phyloP scores from a whole-genome alignment of 805 yeast species.

The Monosporozyma aerobia region DNA sequence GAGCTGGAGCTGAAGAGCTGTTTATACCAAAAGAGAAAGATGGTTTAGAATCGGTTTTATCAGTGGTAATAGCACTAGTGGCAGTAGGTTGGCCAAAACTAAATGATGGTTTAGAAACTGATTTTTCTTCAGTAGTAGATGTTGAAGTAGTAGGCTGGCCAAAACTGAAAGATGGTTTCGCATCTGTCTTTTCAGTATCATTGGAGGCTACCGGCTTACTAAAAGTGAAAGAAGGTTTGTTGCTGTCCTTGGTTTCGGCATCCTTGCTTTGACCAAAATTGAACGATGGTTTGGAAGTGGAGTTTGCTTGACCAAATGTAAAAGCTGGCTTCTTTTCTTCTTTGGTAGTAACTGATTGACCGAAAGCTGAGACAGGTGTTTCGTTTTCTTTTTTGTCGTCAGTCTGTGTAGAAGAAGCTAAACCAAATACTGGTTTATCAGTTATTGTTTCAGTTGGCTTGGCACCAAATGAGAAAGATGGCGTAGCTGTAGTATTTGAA shows the following conservation, averaged over 20 bases:
- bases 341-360: neutral
- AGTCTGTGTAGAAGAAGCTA: neutral
- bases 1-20: slow-evolving; percentile 10
- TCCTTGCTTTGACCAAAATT: slow-evolving; percentile 12
- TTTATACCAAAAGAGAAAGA: slow-evolving; percentile 24
- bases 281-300: slow-evolving; percentile 14
- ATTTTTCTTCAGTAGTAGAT: neutral
- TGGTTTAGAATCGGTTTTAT: slow-evolving; percentile 13
- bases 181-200: neutral
- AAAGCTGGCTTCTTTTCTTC: neutral
- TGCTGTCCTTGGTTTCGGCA: slow-evolving; percentile 1
- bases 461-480: slow-evolving; percentile 22
- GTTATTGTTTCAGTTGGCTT: neutral
- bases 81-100: slow-evolving; percentile 10
- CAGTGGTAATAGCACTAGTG: slow-evolving; percentile 16
- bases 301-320: neutral
- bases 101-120: slow-evolving; percentile 7
- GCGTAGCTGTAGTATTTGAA: slow-evolving; percentile 4
- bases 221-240: slow-evolving; percentile 17
- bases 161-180: slow-evolving; percentile 9
- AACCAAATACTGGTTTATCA: neutral
- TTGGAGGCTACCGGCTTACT: slow-evolving; percentile 5
- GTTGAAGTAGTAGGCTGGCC: slow-evolving; percentile 2
- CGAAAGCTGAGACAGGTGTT: neutral
- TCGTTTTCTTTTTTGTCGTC: neutral